A percentile compares a stretch with the other conserved stretches of the same genome.
These are phyloP conservation scores for Eutrema yunnanense DNA, from an alignment of 345 rosid genomes.

Conservation along the genomic window DNA sequence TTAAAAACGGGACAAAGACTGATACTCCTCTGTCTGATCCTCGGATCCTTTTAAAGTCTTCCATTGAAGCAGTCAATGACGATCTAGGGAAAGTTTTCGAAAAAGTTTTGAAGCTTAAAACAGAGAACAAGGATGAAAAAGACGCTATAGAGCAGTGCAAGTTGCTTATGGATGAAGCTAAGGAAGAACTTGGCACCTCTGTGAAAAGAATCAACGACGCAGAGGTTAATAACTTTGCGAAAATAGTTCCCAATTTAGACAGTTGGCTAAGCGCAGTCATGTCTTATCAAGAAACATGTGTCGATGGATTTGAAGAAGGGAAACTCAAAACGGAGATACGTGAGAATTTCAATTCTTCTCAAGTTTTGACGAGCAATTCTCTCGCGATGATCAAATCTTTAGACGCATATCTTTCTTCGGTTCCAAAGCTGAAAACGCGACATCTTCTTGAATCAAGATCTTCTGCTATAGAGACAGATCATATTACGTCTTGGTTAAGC, in stretches of 20 bases:
- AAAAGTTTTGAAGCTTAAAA: conserved; percentile 30
- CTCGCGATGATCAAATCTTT: conserved; percentile 55
- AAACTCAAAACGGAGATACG: conserved; percentile 44
- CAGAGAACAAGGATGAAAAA: conserved; percentile 38
- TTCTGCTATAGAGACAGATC: conserved; percentile 1
- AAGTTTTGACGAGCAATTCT: conserved; percentile 60
- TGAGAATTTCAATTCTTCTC: conserved; percentile 36
- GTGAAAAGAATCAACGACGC: conserved; percentile 15
- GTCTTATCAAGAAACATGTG: conserved; percentile 71
- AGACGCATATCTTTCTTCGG: conserved; percentile 19
- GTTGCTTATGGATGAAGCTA: conserved; percentile 45
- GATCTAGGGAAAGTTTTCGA: conserved; percentile 36
- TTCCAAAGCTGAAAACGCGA: conserved; percentile 18
- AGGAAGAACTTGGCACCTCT: conserved; percentile 43
- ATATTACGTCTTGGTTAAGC: conserved; percentile 50
- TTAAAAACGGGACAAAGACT: conserved; percentile 26
- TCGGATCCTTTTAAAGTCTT: conserved; percentile 40
- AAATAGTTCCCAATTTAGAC: conserved; percentile 37
- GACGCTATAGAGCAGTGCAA: conserved; percentile 62
- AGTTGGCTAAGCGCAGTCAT: conserved; percentile 79
- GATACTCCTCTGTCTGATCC: conserved; percentile 32
- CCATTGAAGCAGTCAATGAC: conserved; percentile 40
- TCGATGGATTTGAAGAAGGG: conserved; percentile 83
- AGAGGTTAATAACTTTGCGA: conserved; percentile 20
- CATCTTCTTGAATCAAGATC: conserved; percentile 36